Percentiles rank a stretch among this genome's conserved stretches.
These are phyloP conservation scores for Alisma plantagoaquatica DNA, from an alignment of 106 monocot species.

Conservation along the genomic window DNA sequence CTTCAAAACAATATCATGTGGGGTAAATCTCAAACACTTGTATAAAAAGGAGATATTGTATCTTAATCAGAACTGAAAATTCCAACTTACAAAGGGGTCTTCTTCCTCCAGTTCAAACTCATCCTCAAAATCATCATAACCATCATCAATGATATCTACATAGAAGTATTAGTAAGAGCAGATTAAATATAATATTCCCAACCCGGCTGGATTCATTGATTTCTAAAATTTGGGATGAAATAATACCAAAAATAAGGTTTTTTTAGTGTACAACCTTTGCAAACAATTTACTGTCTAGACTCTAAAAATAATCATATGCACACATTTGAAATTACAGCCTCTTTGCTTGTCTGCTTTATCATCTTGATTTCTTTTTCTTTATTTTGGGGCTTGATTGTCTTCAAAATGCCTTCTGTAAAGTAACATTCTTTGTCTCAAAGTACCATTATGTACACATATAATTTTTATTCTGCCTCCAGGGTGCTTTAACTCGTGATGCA, in stretches of 20 bases:
- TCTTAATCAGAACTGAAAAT: neutral
- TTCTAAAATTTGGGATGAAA: too few species aligned
- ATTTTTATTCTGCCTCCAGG: too few species aligned
- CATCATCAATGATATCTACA: conserved; percentile 46
- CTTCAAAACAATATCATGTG: conserved; percentile 18
- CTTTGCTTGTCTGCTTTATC: neutral
- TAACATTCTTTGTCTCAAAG: too few species aligned
- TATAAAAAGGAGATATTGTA: neutral
- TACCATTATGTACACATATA: too few species aligned
- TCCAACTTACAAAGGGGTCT: conserved; percentile 37
- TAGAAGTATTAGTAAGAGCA: conserved; percentile 4
- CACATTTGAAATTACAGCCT: neutral
- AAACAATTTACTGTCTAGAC: too few species aligned
- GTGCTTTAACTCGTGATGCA: too few species aligned
- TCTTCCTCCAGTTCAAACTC: conserved; percentile 38
- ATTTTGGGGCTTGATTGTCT: too few species aligned
- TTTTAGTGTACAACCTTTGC: neutral
- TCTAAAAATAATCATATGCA: neutral
- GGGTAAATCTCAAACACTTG: too few species aligned
- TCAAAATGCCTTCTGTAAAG: too few species aligned
- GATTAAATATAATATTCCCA: neutral
- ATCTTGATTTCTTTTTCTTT: too few species aligned
- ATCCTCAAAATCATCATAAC: conserved; percentile 49
- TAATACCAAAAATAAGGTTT: neutral
- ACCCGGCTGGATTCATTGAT: too few species aligned